Evolutionary conservation across 345 rosid genomes (phyloP).

Genomic region (Hibiscus syriacus): DNA sequence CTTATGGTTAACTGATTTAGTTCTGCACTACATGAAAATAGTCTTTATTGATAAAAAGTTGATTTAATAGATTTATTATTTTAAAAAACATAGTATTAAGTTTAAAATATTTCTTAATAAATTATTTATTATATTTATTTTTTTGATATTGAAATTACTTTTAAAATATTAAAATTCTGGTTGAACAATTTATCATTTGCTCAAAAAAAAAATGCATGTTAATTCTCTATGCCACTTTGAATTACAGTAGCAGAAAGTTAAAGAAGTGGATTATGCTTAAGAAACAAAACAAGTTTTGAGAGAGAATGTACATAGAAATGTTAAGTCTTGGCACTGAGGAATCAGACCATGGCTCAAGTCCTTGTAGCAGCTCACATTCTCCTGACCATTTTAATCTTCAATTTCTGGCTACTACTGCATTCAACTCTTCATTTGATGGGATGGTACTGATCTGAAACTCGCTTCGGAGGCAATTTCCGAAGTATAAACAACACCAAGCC

Average conservation of each 20-base stretch:
- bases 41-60: no score
- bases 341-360: not conserved
- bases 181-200: no score
- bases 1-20: no score
- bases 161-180: no score
- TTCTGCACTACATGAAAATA: no score
- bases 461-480: slow-evolving; percentile 75
- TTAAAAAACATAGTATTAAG: not conserved
- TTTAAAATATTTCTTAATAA: no score
- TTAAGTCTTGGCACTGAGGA: not conserved
- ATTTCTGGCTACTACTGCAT: not conserved
- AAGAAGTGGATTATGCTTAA: not conserved
- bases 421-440: slow-evolving; percentile 41
- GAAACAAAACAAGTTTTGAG: not conserved
- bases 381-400: not conserved
- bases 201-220: no score
- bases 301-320: not conserved
- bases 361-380: not conserved
- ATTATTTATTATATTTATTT: no score
- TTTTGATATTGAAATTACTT: no score
- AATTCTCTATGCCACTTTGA: no score
- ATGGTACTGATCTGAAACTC: slow-evolving; percentile 59
- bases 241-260: no score
- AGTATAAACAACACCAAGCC: slow-evolving; percentile 63
- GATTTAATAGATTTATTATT: no score